Percentiles rank a stretch among this genome's conserved stretches.
These are phyloP conservation scores for Phytophthora constricta DNA, from an alignment of 352 stramenopile genomes.

Conservation along the genomic window DNA sequence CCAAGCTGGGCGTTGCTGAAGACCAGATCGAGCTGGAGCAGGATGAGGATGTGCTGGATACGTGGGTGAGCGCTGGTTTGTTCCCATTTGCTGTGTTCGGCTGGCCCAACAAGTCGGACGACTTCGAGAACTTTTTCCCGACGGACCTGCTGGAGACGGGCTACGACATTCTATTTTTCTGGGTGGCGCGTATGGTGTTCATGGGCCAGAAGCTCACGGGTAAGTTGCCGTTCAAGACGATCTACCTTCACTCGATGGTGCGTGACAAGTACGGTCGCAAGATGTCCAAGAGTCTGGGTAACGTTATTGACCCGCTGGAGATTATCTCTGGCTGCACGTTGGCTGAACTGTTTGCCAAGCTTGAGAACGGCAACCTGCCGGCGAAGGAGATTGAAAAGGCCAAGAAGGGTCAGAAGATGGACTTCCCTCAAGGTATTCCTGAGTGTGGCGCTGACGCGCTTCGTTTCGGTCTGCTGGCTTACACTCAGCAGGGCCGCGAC, in stretches of 20 bases:
- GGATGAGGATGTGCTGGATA: constrained; percentile 99
- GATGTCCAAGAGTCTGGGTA: constrained; percentile 99
- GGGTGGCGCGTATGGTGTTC: constrained; percentile 98
- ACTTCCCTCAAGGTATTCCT: constrained; percentile 99
- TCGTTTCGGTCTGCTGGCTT: constrained; percentile 97
- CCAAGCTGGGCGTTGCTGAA: constrained; percentile 63
- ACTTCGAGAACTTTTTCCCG: constrained; percentile 95
- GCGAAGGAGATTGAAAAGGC: constrained; percentile 97
- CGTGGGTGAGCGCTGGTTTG: constrained; percentile 98
- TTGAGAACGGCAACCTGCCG: constrained; percentile 97
- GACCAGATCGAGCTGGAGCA: constrained; percentile 91
- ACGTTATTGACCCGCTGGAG: constrained; percentile 98
- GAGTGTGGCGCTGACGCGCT: constrained; percentile 99
- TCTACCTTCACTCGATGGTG: constrained; percentile 98
- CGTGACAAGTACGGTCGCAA: constrained; percentile 98
- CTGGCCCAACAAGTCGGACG: constrained; percentile 68
- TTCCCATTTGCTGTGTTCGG: constrained; percentile 94
- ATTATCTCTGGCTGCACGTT: constrained; percentile 98
- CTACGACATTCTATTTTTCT: constrained; percentile 99
- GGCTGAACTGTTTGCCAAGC: constrained; percentile 93
- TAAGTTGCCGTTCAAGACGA: constrained; percentile 96
- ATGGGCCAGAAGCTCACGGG: constrained; percentile 97
- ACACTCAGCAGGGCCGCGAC: constrained; percentile 94
- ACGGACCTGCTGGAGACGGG: constrained; percentile 98
- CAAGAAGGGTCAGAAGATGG: constrained; percentile 96